Evolutionary conservation across 2,329 filamentous ascomycete genomes (phyloP).

Genomic region (Sarocladium oryzae): DNA sequence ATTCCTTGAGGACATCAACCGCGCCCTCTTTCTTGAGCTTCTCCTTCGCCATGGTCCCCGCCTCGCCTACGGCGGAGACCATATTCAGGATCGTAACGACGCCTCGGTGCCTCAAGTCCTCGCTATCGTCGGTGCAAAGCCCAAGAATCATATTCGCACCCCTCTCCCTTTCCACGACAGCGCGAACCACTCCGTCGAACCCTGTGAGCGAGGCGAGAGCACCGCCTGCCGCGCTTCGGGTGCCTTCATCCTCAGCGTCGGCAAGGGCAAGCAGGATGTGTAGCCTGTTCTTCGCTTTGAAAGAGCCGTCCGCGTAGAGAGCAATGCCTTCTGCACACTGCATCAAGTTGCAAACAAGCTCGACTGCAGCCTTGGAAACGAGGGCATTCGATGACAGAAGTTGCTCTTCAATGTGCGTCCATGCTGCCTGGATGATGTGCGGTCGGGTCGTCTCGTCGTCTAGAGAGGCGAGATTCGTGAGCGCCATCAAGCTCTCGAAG

Average conservation of each 20-base stretch:
- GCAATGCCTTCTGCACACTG: constrained; percentile 59
- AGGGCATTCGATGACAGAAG: constrained; percentile 69
- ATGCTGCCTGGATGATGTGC: constrained; percentile 67
- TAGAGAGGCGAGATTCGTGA: constrained; percentile 87
- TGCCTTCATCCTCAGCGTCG: constrained; percentile 75
- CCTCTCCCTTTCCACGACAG: constrained; percentile 62
- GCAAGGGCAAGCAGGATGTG: constrained; percentile 82
- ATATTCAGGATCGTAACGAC: constrained; percentile 72
- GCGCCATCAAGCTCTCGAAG: constrained; percentile 84
- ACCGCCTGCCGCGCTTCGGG: constrained; percentile 77
- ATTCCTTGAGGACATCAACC: constrained; percentile 61
- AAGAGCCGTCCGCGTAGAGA: constrained; percentile 61
- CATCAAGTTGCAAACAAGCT: constrained; percentile 87
- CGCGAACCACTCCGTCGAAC: constrained; percentile 67
- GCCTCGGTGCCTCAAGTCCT: constrained; percentile 65
- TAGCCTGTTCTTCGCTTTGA: constrained; percentile 64
- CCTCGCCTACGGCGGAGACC: constrained; percentile 57
- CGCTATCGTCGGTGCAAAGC: constrained; percentile 67
- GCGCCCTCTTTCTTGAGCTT: constrained; percentile 58
- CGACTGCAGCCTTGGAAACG: constrained; percentile 76
- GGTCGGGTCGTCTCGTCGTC: constrained; percentile 60
- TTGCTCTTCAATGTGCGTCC: constrained; percentile 74
- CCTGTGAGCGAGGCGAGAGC: constrained; percentile 79
- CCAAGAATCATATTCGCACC: constrained; percentile 74
- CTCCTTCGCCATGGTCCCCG: constrained; percentile 53